Base-by-base conservation (phyloP, 345 rosid species). In the Linum lewisii region DNA sequence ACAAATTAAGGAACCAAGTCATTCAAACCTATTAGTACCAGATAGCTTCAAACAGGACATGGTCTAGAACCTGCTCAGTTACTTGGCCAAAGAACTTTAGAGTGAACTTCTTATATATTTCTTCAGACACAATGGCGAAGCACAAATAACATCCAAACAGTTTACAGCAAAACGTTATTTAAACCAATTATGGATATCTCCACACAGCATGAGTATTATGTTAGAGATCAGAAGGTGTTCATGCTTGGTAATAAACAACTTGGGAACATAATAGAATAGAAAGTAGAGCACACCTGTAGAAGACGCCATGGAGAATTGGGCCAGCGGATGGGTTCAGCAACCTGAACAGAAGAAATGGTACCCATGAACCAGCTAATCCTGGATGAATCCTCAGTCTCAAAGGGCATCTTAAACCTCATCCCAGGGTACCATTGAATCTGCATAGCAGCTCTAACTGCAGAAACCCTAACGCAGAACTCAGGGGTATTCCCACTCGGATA, bases 311-410 rank as follows among this genome's bases (percentile, higher is more conserved):
- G 97, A 21, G 99, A 92, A 65, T 79, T 79, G 54, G 96, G 89
- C 98, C 98, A 92, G 49, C 69, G 83, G 36, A 84, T 72, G 24
- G 85, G 83, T 56, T 92, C 95, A 29, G 83, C 73, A 53, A 92
- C 87, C 57, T 82, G 86, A 60, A 83, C 98, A 59, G 74, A 71
- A 24, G 98, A 86, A 29, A 86, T 82, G 23, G 90, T 86, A 24
- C 98, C 98, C 93, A 84, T 86, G 67, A 92, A 92, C 96, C 98
- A 92, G 68, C 98, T 92, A 32, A 92, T 86, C 58, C 96, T 75
- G 11, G 98, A 92, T 0, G 96, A 84, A 63, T 92, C 98, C 61
- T 92, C 98, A 0, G 96, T 88, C 73, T 92, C 98, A 57, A 92
- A 92, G 38, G 98, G 81, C 98, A 92, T 92, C 67, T 92, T 92